Conservation (phyloP, 805 yeast species). For the Pichia eremophila region DNA sequence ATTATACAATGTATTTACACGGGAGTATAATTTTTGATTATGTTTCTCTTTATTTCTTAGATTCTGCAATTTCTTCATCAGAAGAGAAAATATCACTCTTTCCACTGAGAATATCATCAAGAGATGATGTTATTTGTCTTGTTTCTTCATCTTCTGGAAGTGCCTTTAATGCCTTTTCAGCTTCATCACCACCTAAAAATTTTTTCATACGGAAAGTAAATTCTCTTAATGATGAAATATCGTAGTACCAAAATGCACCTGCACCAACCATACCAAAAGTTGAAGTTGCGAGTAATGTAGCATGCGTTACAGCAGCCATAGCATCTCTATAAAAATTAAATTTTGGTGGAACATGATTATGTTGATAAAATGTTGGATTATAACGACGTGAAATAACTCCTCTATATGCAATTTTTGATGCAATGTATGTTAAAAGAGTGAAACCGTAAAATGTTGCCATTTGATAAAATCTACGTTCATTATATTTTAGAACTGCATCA, state of each 20-base stretch:
- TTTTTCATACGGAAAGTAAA: constrained; percentile 62
- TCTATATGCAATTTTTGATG: constrained; percentile 66
- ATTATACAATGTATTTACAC: too few relatives aligned
- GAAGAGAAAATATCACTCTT: constrained; percentile 4
- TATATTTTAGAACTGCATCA: constrained; percentile 38
- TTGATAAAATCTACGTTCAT: constrained; percentile 57
- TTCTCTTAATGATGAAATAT: constrained; percentile 59
- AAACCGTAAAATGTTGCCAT: constrained; percentile 65
- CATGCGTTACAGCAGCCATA: constrained; percentile 72
- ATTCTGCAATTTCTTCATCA: neutral
- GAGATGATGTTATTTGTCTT: constrained; percentile 40
- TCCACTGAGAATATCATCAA: constrained; percentile 9
- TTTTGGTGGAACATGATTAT: constrained; percentile 80
- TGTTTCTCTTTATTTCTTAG: neutral
- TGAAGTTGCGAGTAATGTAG: constrained; percentile 65
- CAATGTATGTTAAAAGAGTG: constrained; percentile 60
- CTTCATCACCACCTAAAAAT: constrained; percentile 59
- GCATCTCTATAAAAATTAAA: constrained; percentile 78
- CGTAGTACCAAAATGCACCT: constrained; percentile 74
- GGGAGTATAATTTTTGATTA: too few relatives aligned
- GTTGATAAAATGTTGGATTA: constrained; percentile 68
- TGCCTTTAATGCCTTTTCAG: constrained; percentile 35
- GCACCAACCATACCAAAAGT: constrained; percentile 63
- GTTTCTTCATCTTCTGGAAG: constrained; percentile 55
- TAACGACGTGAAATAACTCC: constrained; percentile 67